Percentiles rank a stretch among this genome's conserved stretches.
Evolutionary conservation across 177 flowering plant species (phyloP).

Genomic region (Vitis hybrid): DNA sequence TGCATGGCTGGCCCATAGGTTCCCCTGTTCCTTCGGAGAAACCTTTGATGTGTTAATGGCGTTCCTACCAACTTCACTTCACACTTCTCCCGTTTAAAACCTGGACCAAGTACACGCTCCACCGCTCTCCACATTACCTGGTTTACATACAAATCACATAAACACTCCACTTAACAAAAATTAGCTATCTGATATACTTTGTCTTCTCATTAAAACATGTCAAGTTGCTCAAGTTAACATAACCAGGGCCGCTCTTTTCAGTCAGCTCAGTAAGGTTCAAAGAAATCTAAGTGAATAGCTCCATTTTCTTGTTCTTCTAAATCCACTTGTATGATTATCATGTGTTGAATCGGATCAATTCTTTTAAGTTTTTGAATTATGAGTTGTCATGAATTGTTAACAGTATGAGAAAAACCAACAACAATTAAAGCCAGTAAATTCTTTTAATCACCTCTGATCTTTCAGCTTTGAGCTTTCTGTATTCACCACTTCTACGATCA

Average conservation of each 20-base stretch:
- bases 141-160: neutral
- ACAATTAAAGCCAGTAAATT: constrained; percentile 6
- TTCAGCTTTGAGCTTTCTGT: constrained; percentile 76
- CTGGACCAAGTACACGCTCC: constrained; percentile 83
- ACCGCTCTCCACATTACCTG: constrained; percentile 97
- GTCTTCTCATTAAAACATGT: no score
- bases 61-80: constrained; percentile 90
- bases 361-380: no score
- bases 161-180: neutral
- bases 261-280: no score
- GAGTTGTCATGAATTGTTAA: no score
- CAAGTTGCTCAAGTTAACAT: no score
- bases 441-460: constrained; percentile 67
- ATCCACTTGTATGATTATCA: no score
- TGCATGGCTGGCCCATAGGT: constrained; percentile 92
- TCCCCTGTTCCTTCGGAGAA: constrained; percentile 84
- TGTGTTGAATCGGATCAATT: no score
- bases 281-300: no score
- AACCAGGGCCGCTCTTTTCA: no score
- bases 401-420: no score
- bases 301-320: no score
- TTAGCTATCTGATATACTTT: no score
- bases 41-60: constrained; percentile 85
- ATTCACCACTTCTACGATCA: constrained; percentile 74
- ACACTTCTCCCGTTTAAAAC: constrained; percentile 75